Percentiles rank a stretch among this genome's conserved stretches.
These are phyloP conservation scores for Platanthera zijinensis DNA, from an alignment of 106 monocot genomes.

Conservation along the genomic window DNA sequence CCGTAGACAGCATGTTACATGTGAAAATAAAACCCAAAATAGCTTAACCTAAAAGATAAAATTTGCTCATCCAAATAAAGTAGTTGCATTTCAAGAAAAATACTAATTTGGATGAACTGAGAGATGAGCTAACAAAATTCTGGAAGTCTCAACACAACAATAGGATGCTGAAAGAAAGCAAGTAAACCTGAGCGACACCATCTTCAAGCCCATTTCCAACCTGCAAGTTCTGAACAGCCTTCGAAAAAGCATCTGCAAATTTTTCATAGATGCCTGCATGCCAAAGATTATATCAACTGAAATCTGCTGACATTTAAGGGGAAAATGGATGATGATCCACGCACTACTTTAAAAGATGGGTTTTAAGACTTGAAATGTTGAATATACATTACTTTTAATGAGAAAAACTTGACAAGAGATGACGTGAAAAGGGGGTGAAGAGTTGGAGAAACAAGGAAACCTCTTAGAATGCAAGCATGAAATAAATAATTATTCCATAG, in stretches of 20 bases:
- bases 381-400: no score
- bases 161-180: background rate
- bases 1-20: background rate
- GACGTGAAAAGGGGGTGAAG: no score
- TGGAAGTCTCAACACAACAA: background rate
- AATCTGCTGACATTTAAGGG: background rate
- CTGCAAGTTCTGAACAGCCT: conserved; percentile 67
- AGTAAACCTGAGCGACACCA: conserved; percentile 56
- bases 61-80: background rate
- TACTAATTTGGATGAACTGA: background rate
- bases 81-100: background rate
- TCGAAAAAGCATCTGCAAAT: conserved; percentile 76
- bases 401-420: no score
- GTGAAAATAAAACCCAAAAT: background rate
- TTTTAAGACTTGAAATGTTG: no score
- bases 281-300: background rate
- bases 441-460: no score
- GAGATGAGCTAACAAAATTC: background rate
- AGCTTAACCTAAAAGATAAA: background rate
- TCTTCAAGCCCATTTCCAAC: conserved; percentile 91
- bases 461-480: no score
- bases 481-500: no score
- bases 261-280: conserved; percentile 81
- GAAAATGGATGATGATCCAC: background rate
- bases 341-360: background rate